These are phyloP conservation scores for Psilocybe sp. DNA, from an alignment of 768 basidiomycete genomes.

Conservation along the genomic window DNA sequence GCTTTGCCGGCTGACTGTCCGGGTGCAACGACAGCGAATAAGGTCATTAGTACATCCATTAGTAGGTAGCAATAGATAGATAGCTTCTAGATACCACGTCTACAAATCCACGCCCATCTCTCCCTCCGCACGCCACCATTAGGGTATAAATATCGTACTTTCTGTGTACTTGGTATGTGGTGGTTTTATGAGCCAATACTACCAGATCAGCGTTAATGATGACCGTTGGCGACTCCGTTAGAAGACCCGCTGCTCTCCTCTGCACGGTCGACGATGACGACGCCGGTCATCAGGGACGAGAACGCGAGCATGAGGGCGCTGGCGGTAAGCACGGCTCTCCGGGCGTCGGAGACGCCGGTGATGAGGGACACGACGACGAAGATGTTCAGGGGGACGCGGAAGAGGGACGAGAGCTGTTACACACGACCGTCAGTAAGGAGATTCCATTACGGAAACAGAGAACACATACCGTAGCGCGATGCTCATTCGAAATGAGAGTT, in stretches of 20 bases:
- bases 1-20: too few relatives aligned
- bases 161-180: too few relatives aligned
- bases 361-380: conserved; percentile 70
- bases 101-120: too few relatives aligned
- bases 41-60: too few relatives aligned
- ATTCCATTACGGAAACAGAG: neutral
- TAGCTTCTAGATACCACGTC: too few relatives aligned
- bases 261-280: conserved; percentile 39
- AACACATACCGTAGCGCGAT: conserved; percentile 64
- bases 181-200: too few relatives aligned
- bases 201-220: too few relatives aligned
- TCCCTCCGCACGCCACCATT: too few relatives aligned
- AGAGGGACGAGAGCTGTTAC: conserved; percentile 59
- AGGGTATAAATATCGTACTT: too few relatives aligned
- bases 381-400: conserved; percentile 72
- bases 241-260: conserved; percentile 4
- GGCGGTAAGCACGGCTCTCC: conserved; percentile 56
- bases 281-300: conserved; percentile 56
- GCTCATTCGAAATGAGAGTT: conserved; percentile 63
- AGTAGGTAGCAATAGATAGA: too few relatives aligned
- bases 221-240: too few relatives aligned
- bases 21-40: too few relatives aligned
- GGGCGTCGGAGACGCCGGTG: conserved; percentile 66
- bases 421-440: neutral
- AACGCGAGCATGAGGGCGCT: conserved; percentile 55